phyloP scores from a whole-genome alignment of 2,329 filamentous ascomycete species.

The Bimuria novae-zelandiae region DNA sequence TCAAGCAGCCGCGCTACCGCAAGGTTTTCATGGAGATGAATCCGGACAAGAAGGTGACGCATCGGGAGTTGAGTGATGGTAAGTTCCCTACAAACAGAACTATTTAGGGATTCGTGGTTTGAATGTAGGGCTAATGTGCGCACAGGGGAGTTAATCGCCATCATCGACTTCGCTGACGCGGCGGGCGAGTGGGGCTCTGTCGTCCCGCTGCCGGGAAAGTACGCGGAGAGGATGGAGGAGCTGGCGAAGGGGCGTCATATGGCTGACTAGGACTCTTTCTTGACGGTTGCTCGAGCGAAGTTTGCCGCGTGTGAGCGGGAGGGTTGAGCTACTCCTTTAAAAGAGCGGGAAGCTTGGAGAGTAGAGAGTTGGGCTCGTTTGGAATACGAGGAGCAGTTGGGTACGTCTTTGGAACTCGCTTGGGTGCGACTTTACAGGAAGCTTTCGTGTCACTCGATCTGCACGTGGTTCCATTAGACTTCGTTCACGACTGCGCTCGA shows the following conservation, averaged over 20 bases:
- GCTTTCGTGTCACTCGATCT: too few species aligned
- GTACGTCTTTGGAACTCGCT: too few species aligned
- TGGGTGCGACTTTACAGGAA: too few species aligned
- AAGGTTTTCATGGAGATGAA: slow-evolving; percentile 29
- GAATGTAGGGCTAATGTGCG: background rate
- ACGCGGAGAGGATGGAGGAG: slow-evolving; percentile 24
- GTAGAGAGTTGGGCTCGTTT: too few species aligned
- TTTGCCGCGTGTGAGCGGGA: background rate
- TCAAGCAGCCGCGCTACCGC: slow-evolving; percentile 26
- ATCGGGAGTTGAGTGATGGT: slow-evolving; percentile 21
- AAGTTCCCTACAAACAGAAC: slow-evolving; percentile 10
- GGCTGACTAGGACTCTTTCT: slow-evolving; percentile 13
- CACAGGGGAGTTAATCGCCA: slow-evolving; percentile 14
- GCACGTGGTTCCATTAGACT: too few species aligned
- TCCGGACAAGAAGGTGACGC: slow-evolving; percentile 11
- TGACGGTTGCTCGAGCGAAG: background rate
- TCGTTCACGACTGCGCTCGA: too few species aligned
- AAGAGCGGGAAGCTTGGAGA: too few species aligned
- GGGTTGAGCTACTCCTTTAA: too few species aligned
- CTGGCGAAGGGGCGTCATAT: slow-evolving; percentile 23
- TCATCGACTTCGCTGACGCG: slow-evolving; percentile 33
- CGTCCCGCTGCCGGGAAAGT: slow-evolving; percentile 24
- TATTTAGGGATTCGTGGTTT: background rate
- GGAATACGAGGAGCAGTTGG: too few species aligned
- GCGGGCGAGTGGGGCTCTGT: slow-evolving; percentile 34